These are phyloP conservation scores for Davidsoniella virescens DNA, from an alignment of 2,329 filamentous ascomycete genomes.

Conservation along the genomic window DNA sequence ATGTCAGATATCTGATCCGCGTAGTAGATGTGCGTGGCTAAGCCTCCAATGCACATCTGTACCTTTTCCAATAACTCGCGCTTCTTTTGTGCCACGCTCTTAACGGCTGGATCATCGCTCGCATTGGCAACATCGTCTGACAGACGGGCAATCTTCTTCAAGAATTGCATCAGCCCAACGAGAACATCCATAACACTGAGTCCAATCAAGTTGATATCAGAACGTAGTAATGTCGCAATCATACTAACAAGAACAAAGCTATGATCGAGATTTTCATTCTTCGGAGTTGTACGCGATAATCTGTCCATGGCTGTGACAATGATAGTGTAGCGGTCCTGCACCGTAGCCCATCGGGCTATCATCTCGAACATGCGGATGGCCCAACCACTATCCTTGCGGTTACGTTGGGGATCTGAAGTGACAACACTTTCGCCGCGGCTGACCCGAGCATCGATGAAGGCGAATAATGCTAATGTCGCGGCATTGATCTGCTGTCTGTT, in stretches of 20 bases:
- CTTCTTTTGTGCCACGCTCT: conserved; percentile 28
- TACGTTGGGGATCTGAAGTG: conserved; percentile 25
- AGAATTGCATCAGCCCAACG: conserved; percentile 68
- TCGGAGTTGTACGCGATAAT: conserved; percentile 49
- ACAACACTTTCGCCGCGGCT: conserved; percentile 37
- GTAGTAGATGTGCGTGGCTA: conserved; percentile 93
- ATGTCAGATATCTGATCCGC: conserved; percentile 92
- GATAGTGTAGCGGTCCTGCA: conserved; percentile 87
- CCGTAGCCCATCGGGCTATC: conserved; percentile 73
- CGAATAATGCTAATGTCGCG: conserved; percentile 57
- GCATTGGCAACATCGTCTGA: conserved; percentile 21
- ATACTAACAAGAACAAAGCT: conserved; percentile 63
- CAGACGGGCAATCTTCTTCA: conserved; percentile 60
- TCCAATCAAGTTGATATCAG: conserved; percentile 84
- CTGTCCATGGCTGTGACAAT: conserved; percentile 67
- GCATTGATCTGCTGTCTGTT: conserved; percentile 67
- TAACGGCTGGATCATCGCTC: conserved; percentile 19
- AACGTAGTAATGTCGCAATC: conserved; percentile 68
- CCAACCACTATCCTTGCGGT: conserved; percentile 47
- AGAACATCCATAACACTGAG: conserved; percentile 93
- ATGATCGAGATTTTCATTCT: conserved; percentile 53
- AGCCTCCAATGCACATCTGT: conserved; percentile 70
- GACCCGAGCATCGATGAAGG: conserved; percentile 52
- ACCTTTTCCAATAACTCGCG: conserved; percentile 53
- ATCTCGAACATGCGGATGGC: conserved; percentile 67